Base-by-base conservation (phyloP, 164 flowering plant genomes). In the Buxus sempervirens region DNA sequence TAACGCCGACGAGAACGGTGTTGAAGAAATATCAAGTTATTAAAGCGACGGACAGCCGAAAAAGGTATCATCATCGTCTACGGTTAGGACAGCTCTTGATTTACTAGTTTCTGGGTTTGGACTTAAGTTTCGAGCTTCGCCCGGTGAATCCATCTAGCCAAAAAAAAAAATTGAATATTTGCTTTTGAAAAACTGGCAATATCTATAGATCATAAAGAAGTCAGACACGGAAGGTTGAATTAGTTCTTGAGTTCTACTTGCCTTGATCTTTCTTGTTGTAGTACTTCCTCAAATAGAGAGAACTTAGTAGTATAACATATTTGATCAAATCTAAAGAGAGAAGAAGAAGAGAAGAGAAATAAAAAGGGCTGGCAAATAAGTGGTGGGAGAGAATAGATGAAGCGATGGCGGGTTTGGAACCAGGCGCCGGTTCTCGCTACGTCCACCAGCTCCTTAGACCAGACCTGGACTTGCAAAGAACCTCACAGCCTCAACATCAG, bases 321-420 rank as follows among this genome's bases (percentile, higher is more conserved):
- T n/a, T 32, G 23, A 12, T 25, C 25, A 58, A n/a, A 36, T 12
- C 23, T 13, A 26, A 23, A 36, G 21, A 60, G 58, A 27, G 25
- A 36, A 49, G 12, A n/a, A 19, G 4, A 32, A 28, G 61, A 45
- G 24, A 26, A 54, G 10, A 71, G 22, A 62, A 24, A 64, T 15
- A 60, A 58, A 15, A 60, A 53, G 73, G 71, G 72, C 79, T 79
- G 84, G 85, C 81, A 75, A 75, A 75, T 70, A 80, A 81, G 78
- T 75, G 82, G 82, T 75, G 85, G 84, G 80, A 82, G 80, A 77
- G 78, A 64, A 51, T 78, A 67, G 84, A 73, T 75, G 86, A 67
- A 73, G 78, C 51, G 51, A 84, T 81, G 85, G 82, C 75, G 60
- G 85, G 83, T 0, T 66, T 70, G 48, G 80, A 82, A 28, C 82